These are phyloP conservation scores for Backusella mclennaniae DNA, from an alignment of 192 early-diverging fungal genomes.

Conservation along the genomic window DNA sequence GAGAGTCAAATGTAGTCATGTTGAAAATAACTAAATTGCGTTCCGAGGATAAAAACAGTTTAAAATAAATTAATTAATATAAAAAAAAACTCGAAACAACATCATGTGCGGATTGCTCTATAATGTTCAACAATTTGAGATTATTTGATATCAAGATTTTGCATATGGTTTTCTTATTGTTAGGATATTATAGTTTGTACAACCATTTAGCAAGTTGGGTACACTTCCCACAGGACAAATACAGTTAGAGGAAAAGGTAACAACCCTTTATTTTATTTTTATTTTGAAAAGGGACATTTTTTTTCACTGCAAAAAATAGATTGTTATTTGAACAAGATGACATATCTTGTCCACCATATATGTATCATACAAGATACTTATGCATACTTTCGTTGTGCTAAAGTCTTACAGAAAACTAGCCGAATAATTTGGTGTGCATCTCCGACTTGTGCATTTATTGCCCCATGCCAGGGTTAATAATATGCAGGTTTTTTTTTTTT, in stretches of 20 bases:
- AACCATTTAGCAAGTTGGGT: neutral
- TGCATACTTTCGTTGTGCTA: neutral
- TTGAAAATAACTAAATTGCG: too few species aligned
- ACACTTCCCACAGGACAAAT: neutral
- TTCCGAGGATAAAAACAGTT: too few species aligned
- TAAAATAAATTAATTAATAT: neutral
- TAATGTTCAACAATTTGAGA: too few species aligned
- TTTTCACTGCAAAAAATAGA: too few species aligned
- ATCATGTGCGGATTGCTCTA: too few species aligned
- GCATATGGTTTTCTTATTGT: neutral
- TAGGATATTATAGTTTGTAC: neutral
- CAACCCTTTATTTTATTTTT: neutral
- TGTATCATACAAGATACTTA: neutral
- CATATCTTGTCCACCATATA: too few species aligned
- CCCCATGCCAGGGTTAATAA: too few species aligned
- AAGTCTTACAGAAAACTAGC: neutral
- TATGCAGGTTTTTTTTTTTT: too few species aligned
- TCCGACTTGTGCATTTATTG: neutral
- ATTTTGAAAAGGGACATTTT: too few species aligned
- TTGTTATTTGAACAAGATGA: neutral
- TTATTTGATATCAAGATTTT: too few species aligned
- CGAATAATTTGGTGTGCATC: neutral
- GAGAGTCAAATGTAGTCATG: neutral
- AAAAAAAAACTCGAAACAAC: neutral
- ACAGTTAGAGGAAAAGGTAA: neutral